These are phyloP conservation scores for Aspergillus versicolor DNA, from an alignment of 2,329 filamentous ascomycete genomes.

Conservation along the genomic window DNA sequence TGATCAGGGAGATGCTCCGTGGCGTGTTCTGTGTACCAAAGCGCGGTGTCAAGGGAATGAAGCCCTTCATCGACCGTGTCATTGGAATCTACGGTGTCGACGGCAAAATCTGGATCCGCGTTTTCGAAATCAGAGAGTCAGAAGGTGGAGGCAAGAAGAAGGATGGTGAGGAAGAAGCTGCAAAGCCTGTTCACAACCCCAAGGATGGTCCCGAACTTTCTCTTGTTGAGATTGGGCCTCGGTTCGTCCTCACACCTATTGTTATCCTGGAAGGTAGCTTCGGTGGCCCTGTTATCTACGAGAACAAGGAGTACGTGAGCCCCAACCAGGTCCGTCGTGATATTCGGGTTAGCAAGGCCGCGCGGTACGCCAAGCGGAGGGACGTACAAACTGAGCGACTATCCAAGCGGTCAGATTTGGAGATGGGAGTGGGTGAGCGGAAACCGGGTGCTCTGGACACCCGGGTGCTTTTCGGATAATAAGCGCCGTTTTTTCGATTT, in stretches of 20 bases:
- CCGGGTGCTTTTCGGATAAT: constrained; percentile 67
- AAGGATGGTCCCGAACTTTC: constrained; percentile 68
- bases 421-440: constrained; percentile 63
- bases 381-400: constrained; percentile 72
- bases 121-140: constrained; percentile 88
- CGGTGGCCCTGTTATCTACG: constrained; percentile 93
- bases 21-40: constrained; percentile 92
- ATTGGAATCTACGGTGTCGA: constrained; percentile 89
- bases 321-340: constrained; percentile 93
- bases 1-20: constrained; percentile 80
- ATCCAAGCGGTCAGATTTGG: constrained; percentile 73
- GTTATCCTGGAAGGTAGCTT: constrained; percentile 94
- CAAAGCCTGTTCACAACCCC: constrained; percentile 39
- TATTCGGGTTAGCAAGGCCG: constrained; percentile 71
- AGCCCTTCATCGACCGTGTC: constrained; percentile 94
- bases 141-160: constrained; percentile 59
- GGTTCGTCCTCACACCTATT: constrained; percentile 90
- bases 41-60: constrained; percentile 75
- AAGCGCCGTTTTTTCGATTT: constrained; percentile 12
- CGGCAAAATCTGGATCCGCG: constrained; percentile 92
- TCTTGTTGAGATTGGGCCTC: constrained; percentile 88
- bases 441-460: constrained; percentile 73
- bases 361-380: constrained; percentile 71
- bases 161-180: constrained; percentile 41
- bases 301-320: constrained; percentile 96